Conservation (phyloP, 208 protist species). For the Acanthamoeba pearcei region DNA sequence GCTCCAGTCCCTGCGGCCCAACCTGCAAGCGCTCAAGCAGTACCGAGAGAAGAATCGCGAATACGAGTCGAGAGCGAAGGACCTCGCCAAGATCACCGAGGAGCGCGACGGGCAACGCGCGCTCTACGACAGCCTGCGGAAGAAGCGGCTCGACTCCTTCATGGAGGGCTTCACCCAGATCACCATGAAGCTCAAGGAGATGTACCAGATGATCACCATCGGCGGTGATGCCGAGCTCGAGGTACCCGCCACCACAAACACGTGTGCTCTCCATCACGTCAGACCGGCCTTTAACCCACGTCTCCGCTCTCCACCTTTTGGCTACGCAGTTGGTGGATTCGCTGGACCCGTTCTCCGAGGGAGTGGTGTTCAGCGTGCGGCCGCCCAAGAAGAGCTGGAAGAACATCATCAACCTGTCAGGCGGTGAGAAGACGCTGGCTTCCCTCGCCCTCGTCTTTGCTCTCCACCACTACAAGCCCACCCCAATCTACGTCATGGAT, state of each 20-base stretch:
- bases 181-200: constrained; percentile 96
- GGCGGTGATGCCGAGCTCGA: constrained; percentile 99
- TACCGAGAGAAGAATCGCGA: constrained; percentile 92
- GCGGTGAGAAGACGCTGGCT: constrained; percentile 99
- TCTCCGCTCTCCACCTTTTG: background rate
- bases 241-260: background rate
- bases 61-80: constrained; percentile 75
- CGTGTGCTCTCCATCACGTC: background rate
- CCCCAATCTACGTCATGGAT: constrained; percentile 99
- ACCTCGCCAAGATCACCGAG: constrained; percentile 86
- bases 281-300: background rate
- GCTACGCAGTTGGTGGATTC: constrained; percentile 96
- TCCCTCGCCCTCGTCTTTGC: constrained; percentile 99
- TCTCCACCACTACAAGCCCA: constrained; percentile 99
- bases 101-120: constrained; percentile 91
- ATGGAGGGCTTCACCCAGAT: constrained; percentile 98
- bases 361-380: constrained; percentile 98
- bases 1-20: constrained; percentile 94
- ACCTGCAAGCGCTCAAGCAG: constrained; percentile 94
- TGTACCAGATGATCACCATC: constrained; percentile 97
- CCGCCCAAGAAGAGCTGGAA: constrained; percentile 99
- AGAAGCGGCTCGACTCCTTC: constrained; percentile 96
- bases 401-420: constrained; percentile 99
- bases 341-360: constrained; percentile 99
- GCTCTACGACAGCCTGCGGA: constrained; percentile 89